These are phyloP conservation scores for Solanum chmielewskii DNA, from an alignment of 257 asterid species.

Conservation along the genomic window DNA sequence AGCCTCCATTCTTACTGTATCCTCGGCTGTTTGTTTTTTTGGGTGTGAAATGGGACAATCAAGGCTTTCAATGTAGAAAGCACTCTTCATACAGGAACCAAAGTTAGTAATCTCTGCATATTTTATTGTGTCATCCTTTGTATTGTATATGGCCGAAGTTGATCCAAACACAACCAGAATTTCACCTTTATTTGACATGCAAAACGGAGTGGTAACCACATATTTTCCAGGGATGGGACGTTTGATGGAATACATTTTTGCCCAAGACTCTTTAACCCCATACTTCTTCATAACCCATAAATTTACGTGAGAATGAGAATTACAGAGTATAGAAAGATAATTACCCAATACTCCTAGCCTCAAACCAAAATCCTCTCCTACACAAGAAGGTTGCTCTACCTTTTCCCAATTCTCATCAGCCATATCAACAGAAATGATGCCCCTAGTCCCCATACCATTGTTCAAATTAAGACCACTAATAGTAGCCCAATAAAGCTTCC, in stretches of 20 bases:
- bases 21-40: not conserved
- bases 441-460: not conserved
- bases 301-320: not conserved
- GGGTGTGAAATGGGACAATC: not conserved
- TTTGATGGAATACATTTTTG: no score
- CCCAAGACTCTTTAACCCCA: no score
- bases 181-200: no score
- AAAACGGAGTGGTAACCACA: no score
- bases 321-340: no score
- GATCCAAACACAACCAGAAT: constrained; percentile 8
- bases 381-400: constrained; percentile 21
- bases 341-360: no score
- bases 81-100: not conserved
- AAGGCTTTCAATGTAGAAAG: constrained; percentile 31
- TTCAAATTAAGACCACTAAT: not conserved
- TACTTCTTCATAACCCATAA: constrained; percentile 36
- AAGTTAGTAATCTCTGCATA: constrained; percentile 7
- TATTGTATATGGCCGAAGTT: constrained; percentile 16
- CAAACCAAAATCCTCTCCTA: not conserved
- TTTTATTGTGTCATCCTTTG: constrained; percentile 10
- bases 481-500: not conserved
- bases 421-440: not conserved
- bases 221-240: no score
- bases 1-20: not conserved
- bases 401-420: not conserved